Base-by-base conservation (phyloP, 768 basidiomycete genomes). In the Termitomyces sp. region DNA sequence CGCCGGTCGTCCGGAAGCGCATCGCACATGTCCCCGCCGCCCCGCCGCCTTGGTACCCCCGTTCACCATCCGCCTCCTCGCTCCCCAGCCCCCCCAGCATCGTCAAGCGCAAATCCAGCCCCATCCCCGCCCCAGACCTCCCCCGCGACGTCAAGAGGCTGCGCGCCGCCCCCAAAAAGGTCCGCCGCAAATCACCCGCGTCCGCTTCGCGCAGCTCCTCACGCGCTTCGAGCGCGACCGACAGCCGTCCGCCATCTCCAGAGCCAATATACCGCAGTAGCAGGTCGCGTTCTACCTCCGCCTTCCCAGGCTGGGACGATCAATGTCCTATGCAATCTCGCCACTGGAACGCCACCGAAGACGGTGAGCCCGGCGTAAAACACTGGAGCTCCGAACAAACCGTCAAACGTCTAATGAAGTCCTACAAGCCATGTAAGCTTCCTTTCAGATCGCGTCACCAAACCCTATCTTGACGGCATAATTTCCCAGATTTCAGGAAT, bases 371-470 rank as follows among this genome's bases (percentile, higher is more conserved):
- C 1, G 83, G 82, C 5, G 66, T 71, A 0, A 71, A 64, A 1
- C 80, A 85, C 63, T 67, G 84, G 46, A 88, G 84, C 68, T 87
- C 84, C 12, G 87, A 86, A 64, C 69, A 69, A 19, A 86, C 87
- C 7, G 86, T 92, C 11, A 75, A 72, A 61, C 67, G 72, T 35
- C 73, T 91, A 1, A 79, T 85, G 69, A 86, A 82, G 63, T 77
- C 79, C 0, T 91, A 91, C 63, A 86, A 86, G 70, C 69, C 75
- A 52, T 88, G 90, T 91, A 61, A 64, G 86, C 76, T 16, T 42
- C 19, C 51, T 34, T 30, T 42, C 37, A 11, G 40, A 4, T 23
- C 42, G 48, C 35, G 41, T 46, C 34, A n/a, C 42, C 19, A 25
- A 34, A 25, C 35, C 62, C 41, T 62, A 43, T 14, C 45, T 16